These are phyloP conservation scores for Tetradesmus obliquus DNA, from an alignment of 139 green algal genomes.

Conservation along the genomic window DNA sequence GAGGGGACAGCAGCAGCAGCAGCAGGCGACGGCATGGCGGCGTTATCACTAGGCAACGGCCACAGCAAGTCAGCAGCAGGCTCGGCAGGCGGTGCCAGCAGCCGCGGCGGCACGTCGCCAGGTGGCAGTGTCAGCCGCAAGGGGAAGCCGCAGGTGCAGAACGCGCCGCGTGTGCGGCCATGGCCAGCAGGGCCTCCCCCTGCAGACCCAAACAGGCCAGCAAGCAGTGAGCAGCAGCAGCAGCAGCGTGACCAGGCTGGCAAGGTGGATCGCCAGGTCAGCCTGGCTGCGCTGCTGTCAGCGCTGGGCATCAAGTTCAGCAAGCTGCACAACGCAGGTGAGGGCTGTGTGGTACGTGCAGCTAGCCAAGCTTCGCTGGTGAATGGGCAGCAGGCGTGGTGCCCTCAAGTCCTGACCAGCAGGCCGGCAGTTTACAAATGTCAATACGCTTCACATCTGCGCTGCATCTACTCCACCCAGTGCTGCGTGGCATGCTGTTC, in stretches of 20 bases:
- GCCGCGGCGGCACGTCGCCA: neutral
- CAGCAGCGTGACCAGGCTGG: neutral
- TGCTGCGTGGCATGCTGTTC: neutral
- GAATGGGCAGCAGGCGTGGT: no score
- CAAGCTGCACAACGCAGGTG: constrained; percentile 46
- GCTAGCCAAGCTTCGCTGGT: no score
- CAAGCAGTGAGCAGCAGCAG: neutral
- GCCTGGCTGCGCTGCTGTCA: constrained; percentile 17
- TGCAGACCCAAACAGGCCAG: neutral
- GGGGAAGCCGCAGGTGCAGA: neutral
- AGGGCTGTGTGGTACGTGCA: neutral
- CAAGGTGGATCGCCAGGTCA: constrained; percentile 28
- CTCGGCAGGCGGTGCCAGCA: neutral
- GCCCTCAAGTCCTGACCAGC: no score
- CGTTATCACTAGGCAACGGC: neutral
- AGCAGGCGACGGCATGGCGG: neutral
- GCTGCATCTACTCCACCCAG: no score
- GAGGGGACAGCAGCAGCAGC: neutral
- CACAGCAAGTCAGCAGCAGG: neutral
- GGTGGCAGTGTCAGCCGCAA: neutral
- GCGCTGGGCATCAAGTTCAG: constrained; percentile 16
- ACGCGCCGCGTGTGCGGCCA: constrained; percentile 5
- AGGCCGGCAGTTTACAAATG: no score
- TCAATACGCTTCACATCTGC: no score
- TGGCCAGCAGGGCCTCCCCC: constrained; percentile 26